Evolutionary conservation across 2,329 filamentous ascomycete species (phyloP).

Genomic region (Hirsutella minnesotensis): DNA sequence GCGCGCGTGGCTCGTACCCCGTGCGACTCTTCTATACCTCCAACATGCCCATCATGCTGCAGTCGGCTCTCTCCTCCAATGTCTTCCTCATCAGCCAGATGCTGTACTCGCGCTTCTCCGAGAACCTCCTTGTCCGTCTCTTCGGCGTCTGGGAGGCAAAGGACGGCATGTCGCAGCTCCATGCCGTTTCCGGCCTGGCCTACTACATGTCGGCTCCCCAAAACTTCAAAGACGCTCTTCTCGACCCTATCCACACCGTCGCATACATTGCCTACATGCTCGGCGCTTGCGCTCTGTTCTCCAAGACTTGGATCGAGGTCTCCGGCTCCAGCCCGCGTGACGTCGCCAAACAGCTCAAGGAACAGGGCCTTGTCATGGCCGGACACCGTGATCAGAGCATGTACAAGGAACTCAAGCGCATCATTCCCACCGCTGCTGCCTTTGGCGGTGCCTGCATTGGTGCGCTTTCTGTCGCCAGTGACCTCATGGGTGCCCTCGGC

Average conservation of each 20-base stretch:
- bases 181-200: slow-evolving; percentile 82
- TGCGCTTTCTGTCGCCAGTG: slow-evolving; percentile 87
- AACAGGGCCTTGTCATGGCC: slow-evolving; percentile 98
- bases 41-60: slow-evolving; percentile 99
- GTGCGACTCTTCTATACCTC: slow-evolving; percentile 99
- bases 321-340: slow-evolving; percentile 95
- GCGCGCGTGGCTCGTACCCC: slow-evolving; percentile 95
- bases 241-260: slow-evolving; percentile 92
- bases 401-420: slow-evolving; percentile 99
- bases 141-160: slow-evolving; percentile 97
- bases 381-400: slow-evolving; percentile 99
- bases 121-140: slow-evolving; percentile 95
- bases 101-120: slow-evolving; percentile 97
- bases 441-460: slow-evolving; percentile 99
- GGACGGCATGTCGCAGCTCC: slow-evolving; percentile 91
- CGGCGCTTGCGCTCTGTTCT: slow-evolving; percentile 93
- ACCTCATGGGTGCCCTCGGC: slow-evolving; percentile 89
- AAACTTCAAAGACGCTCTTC: slow-evolving; percentile 92
- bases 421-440: slow-evolving; percentile 94
- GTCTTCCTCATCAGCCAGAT: slow-evolving; percentile 99
- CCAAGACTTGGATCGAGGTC: slow-evolving; percentile 99
- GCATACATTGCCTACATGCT: slow-evolving; percentile 98
- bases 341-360: slow-evolving; percentile 99
- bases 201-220: slow-evolving; percentile 99
- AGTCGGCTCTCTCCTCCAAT: slow-evolving; percentile 97